phyloP scores from a whole-genome alignment of 2,329 filamentous ascomycete genomes.

The Kalaharituber pfeilii region DNA sequence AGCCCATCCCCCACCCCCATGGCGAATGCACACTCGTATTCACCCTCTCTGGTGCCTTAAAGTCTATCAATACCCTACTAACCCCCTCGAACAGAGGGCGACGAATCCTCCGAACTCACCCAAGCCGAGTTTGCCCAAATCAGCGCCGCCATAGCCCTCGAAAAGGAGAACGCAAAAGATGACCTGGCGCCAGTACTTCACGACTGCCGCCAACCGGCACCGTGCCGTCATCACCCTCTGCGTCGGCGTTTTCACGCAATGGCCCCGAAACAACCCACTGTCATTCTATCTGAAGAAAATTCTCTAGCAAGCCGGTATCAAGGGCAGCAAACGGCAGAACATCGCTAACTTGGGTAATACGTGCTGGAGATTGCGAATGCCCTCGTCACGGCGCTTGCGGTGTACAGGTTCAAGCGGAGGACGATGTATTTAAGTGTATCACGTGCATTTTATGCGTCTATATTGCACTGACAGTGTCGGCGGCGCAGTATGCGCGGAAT shows the following conservation, averaged over 20 bases:
- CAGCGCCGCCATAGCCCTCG: slow-evolving; percentile 37
- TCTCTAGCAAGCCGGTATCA: slow-evolving; percentile 33
- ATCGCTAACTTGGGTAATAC: slow-evolving; percentile 31
- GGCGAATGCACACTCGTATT: no score
- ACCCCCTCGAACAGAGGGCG: slow-evolving; percentile 38
- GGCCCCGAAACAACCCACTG: slow-evolving; percentile 33
- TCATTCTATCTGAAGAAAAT: slow-evolving; percentile 35
- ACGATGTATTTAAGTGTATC: slow-evolving; percentile 34
- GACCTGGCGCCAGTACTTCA: slow-evolving; percentile 31
- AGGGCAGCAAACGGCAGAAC: slow-evolving; percentile 29
- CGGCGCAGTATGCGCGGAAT: no score
- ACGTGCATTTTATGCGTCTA: slow-evolving; percentile 28
- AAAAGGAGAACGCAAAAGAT: slow-evolving; percentile 37
- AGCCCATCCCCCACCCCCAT: no score
- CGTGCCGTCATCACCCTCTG: slow-evolving; percentile 34
- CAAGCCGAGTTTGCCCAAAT: slow-evolving; percentile 45
- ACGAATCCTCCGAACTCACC: slow-evolving; percentile 36
- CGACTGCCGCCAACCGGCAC: slow-evolving; percentile 29
- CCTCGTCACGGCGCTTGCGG: slow-evolving; percentile 29
- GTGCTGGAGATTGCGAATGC: slow-evolving; percentile 33
- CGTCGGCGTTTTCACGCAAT: slow-evolving; percentile 39
- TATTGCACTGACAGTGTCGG: slow-evolving; percentile 28
- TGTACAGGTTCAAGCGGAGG: slow-evolving; percentile 32
- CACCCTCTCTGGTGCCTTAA: no score
- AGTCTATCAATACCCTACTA: no score